Evolutionary conservation across 257 asterid genomes (phyloP).

Genomic region (Solanum bulbocastanum): DNA sequence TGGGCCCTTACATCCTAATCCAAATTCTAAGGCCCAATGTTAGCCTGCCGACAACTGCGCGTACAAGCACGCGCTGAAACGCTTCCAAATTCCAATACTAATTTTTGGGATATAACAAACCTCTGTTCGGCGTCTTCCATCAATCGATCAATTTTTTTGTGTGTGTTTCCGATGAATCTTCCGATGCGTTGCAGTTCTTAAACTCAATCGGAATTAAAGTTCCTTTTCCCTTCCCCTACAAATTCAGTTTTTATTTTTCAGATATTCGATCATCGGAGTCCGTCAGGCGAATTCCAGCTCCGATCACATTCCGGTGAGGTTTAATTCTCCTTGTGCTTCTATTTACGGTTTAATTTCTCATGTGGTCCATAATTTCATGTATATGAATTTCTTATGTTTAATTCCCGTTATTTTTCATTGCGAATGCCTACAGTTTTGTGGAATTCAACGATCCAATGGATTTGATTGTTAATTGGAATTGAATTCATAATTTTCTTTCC

Average conservation of each 20-base stretch:
- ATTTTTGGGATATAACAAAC: not conserved
- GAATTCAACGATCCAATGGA: not conserved
- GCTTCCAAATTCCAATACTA: not conserved
- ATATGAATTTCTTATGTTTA: not conserved
- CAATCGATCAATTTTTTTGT: not conserved
- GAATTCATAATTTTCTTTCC: not conserved
- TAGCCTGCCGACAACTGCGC: not conserved
- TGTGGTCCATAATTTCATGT: not conserved
- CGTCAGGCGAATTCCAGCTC: not conserved
- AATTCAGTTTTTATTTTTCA: not conserved
- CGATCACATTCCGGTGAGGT: not conserved
- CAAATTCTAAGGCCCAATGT: not conserved
- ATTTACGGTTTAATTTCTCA: not conserved
- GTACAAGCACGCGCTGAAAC: not conserved
- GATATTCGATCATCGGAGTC: not conserved
- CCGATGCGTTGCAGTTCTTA: not conserved
- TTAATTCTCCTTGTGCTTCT: not conserved
- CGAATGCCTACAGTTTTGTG: not conserved
- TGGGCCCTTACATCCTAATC: no score
- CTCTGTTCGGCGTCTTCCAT: not conserved
- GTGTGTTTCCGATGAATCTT: not conserved
- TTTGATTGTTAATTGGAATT: not conserved
- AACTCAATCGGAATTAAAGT: not conserved
- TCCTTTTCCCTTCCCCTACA: not conserved
- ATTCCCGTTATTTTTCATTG: not conserved